Percentiles rank a stretch among this genome's conserved stretches.
phyloP scores from a whole-genome alignment of 129 eudicot species.

The Artemisia tridentata region DNA sequence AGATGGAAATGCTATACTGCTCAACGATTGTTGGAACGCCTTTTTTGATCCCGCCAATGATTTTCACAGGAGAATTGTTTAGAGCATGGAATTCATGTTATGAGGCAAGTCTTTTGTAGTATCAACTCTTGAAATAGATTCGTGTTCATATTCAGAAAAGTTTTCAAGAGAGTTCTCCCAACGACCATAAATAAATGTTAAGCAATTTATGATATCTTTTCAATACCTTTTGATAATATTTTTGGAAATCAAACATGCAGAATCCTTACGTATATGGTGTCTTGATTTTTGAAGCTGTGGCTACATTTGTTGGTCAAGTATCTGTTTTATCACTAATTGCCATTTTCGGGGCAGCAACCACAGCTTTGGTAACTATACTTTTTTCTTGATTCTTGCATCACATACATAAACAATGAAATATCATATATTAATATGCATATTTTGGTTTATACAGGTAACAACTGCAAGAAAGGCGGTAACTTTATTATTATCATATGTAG shows the following conservation, averaged over 20 bases:
- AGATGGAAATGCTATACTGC: slow-evolving; percentile 98
- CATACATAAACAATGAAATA: background rate
- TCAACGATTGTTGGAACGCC: slow-evolving; percentile 94
- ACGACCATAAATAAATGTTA: background rate
- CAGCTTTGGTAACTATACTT: slow-evolving; percentile 59
- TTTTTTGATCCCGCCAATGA: slow-evolving; percentile 86
- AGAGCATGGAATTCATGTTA: slow-evolving; percentile 86
- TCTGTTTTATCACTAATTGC: slow-evolving; percentile 90
- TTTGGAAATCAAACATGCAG: slow-evolving; percentile 39
- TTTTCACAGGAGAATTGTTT: slow-evolving; percentile 84
- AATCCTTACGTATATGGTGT: slow-evolving; percentile 87
- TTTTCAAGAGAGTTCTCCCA: slow-evolving; percentile 14
- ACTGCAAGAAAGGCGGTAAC: slow-evolving; percentile 86
- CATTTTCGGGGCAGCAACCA: slow-evolving; percentile 85
- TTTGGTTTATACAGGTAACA: slow-evolving; percentile 51
- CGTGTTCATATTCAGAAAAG: background rate
- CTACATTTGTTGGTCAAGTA: slow-evolving; percentile 82
- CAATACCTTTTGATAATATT: background rate
- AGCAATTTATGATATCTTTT: slow-evolving; percentile 12
- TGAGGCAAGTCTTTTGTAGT: slow-evolving; percentile 46
- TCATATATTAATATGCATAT: background rate
- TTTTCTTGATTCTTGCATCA: slow-evolving; percentile 4
- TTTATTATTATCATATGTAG: slow-evolving; percentile 57
- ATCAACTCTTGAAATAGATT: background rate
- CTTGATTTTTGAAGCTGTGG: slow-evolving; percentile 82